Evolutionary conservation across 2,329 filamentous ascomycete genomes (phyloP).

Genomic region (Fusarium sambucinum): DNA sequence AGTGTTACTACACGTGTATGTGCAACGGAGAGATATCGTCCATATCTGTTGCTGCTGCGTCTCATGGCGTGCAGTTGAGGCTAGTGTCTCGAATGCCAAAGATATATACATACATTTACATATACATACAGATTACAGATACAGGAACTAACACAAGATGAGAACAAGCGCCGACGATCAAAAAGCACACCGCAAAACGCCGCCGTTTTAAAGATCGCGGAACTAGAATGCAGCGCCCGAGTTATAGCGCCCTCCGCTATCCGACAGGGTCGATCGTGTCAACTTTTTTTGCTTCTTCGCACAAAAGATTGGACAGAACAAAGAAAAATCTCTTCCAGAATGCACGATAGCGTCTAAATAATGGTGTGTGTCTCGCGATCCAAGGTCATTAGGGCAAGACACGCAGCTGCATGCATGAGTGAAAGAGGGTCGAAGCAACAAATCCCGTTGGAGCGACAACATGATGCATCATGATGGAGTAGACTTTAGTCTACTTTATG

Average conservation of each 20-base stretch:
- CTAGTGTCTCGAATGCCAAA: constrained; percentile 37
- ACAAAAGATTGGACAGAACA: constrained; percentile 25
- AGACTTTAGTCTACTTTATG: constrained; percentile 2
- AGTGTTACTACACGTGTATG: not conserved
- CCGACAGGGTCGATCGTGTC: constrained; percentile 29
- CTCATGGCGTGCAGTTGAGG: constrained; percentile 30
- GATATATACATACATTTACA: constrained; percentile 35
- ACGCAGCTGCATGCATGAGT: constrained; percentile 40
- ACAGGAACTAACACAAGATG: constrained; percentile 35
- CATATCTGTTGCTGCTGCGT: constrained; percentile 19
- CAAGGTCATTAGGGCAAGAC: constrained; percentile 44
- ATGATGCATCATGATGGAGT: constrained; percentile 44
- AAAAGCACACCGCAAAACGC: constrained; percentile 35
- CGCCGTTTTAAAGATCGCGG: constrained; percentile 36
- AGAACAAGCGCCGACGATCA: constrained; percentile 39
- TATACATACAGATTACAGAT: constrained; percentile 37
- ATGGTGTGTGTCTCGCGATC: constrained; percentile 29
- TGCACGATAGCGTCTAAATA: constrained; percentile 22
- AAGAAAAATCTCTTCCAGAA: constrained; percentile 26
- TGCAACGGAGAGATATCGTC: constrained; percentile 9
- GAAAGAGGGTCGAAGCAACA: constrained; percentile 34
- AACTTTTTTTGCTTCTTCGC: constrained; percentile 38
- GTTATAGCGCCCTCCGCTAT: constrained; percentile 39
- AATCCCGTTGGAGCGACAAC: constrained; percentile 37
- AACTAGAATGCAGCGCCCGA: constrained; percentile 36